Evolutionary conservation across 306 rosid species (phyloP).

Genomic region (Quercus suber): DNA sequence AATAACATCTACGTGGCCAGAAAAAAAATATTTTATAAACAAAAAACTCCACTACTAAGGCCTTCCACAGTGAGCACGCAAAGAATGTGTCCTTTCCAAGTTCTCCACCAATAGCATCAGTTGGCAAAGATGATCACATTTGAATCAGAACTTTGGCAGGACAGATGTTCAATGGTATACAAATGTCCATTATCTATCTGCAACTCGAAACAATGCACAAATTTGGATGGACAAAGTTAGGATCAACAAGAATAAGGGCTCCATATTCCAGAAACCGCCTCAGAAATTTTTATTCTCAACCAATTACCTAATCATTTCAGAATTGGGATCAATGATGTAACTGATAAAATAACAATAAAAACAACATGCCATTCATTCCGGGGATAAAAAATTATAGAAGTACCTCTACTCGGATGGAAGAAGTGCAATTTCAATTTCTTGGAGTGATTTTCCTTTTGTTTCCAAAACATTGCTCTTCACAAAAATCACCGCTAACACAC

Average conservation of each 20-base stretch:
- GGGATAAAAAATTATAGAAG: too few species aligned
- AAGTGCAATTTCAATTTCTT: slow-evolving; percentile 81
- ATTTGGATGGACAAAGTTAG: background rate
- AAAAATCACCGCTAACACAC: slow-evolving; percentile 55
- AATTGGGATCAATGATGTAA: background rate
- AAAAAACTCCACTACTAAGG: background rate
- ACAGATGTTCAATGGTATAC: background rate
- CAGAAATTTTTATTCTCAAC: too few species aligned
- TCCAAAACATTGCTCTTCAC: slow-evolving; percentile 76
- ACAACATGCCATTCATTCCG: background rate
- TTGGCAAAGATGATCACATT: background rate
- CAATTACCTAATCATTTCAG: background rate
- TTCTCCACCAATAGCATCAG: background rate
- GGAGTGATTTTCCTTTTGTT: slow-evolving; percentile 90
- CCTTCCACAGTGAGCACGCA: slow-evolving; percentile 8
- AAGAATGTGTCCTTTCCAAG: background rate
- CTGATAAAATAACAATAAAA: slow-evolving; percentile 14
- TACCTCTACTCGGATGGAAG: slow-evolving; percentile 46
- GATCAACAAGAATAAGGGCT: background rate
- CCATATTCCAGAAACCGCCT: background rate
- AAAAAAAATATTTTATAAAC: background rate
- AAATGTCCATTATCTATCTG: slow-evolving; percentile 1
- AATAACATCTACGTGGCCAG: slow-evolving; percentile 7
- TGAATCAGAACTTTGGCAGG: background rate
- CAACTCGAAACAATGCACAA: background rate